Evolutionary conservation across 371 early-diverging fungal genomes (phyloP).

Genomic region (Chytridium lagenaria): DNA sequence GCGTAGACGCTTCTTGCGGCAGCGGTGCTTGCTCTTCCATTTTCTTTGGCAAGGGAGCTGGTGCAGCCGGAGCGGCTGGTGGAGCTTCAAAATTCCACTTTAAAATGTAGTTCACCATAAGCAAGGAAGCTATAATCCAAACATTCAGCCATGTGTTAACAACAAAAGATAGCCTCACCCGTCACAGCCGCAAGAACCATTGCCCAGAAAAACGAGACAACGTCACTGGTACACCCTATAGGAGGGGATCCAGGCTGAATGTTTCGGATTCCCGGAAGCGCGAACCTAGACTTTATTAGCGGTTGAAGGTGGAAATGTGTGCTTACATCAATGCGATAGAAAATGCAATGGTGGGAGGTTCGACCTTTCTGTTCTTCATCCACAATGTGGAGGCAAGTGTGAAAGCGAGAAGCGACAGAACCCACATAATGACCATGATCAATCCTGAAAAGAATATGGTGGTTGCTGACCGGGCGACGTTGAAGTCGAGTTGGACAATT

Average conservation of each 20-base stretch:
- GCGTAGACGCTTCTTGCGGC: no score
- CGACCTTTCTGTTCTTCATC: slow-evolving; percentile 44
- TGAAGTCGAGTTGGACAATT: slow-evolving; percentile 5
- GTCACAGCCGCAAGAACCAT: slow-evolving; percentile 34
- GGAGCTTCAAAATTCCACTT: slow-evolving; percentile 23
- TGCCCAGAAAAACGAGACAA: slow-evolving; percentile 46
- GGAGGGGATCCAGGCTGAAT: slow-evolving; percentile 45
- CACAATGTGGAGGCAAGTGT: slow-evolving; percentile 36
- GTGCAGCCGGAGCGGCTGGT: no score
- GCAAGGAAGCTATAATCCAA: not conserved
- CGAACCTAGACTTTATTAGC: slow-evolving; percentile 30
- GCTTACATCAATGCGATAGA: slow-evolving; percentile 32
- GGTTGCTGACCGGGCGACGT: slow-evolving; percentile 27
- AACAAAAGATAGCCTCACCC: not conserved
- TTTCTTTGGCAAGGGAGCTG: no score
- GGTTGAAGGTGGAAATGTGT: not conserved
- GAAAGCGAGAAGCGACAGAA: slow-evolving; percentile 33
- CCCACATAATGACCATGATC: slow-evolving; percentile 42
- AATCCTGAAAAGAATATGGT: slow-evolving; percentile 35
- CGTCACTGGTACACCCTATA: slow-evolving; percentile 42
- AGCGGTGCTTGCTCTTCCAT: no score
- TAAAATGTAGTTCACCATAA: slow-evolving; percentile 27
- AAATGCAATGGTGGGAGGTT: slow-evolving; percentile 46
- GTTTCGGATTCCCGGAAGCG: slow-evolving; percentile 48
- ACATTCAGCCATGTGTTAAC: not conserved